phyloP scores from a whole-genome alignment of 495 filamentous ascomycete species.

The Platismatia glauca region DNA sequence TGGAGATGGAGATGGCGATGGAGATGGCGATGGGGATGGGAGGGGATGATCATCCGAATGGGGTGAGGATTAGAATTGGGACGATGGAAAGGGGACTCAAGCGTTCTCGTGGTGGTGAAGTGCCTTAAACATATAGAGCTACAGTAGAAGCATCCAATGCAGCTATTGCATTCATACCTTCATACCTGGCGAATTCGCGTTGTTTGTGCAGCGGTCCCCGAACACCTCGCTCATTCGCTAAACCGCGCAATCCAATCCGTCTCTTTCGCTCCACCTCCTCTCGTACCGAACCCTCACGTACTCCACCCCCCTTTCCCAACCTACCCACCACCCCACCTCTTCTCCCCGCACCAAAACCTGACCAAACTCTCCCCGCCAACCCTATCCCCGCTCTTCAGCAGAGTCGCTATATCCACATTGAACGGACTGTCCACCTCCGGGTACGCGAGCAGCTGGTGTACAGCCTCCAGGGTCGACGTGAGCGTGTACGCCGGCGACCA shows the following conservation, averaged over 20 bases:
- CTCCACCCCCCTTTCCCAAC: no score
- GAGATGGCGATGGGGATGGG: background rate
- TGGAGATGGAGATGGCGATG: no score
- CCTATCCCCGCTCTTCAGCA: conserved; percentile 66
- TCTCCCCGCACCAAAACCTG: conserved; percentile 47
- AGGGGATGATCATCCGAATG: no score
- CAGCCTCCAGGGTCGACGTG: conserved; percentile 61
- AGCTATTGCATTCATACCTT: background rate
- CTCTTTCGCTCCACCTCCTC: background rate
- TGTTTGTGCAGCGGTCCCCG: no score
- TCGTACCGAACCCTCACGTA: background rate
- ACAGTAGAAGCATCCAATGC: background rate
- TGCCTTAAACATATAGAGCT: background rate
- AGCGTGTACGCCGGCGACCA: conserved; percentile 86
- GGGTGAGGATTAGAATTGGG: background rate
- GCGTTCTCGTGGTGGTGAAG: background rate
- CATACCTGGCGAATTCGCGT: background rate
- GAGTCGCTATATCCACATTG: conserved; percentile 77
- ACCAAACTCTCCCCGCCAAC: conserved; percentile 74
- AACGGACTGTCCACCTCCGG: conserved; percentile 77
- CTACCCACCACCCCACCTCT: conserved; percentile 19
- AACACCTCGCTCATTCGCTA: conserved; percentile 2
- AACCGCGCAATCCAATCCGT: background rate
- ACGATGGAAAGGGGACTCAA: background rate
- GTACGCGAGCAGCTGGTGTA: conserved; percentile 67